phyloP scores from a whole-genome alignment of 352 stramenopile species.

The Globisporangium recalcitrans region DNA sequence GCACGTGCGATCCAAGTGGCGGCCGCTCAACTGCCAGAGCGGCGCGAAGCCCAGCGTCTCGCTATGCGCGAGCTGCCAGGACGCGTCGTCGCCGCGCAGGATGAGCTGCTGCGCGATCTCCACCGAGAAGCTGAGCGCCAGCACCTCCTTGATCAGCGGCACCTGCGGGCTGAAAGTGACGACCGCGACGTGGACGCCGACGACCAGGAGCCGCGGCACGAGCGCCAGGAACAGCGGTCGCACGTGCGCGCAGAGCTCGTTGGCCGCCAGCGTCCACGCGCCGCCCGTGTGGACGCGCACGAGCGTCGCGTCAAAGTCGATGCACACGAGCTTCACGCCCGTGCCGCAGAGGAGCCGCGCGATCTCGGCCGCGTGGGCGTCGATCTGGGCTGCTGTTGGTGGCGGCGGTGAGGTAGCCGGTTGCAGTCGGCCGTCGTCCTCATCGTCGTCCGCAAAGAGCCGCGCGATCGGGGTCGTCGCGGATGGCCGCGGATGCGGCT shows the following conservation, averaged over 20 bases:
- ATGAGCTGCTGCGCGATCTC: constrained; percentile 40
- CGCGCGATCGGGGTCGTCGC: background rate
- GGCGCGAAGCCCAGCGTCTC: constrained; percentile 48
- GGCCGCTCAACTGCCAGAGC: constrained; percentile 43
- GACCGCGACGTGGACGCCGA: constrained; percentile 51
- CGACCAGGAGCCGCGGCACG: constrained; percentile 40
- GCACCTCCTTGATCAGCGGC: constrained; percentile 53
- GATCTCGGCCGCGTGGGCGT: constrained; percentile 28
- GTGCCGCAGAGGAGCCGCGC: constrained; percentile 28
- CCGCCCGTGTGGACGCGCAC: constrained; percentile 72
- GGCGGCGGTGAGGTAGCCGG: background rate
- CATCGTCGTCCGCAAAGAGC: constrained; percentile 3
- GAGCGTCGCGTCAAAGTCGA: constrained; percentile 84
- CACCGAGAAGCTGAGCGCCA: constrained; percentile 42
- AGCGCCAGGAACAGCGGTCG: constrained; percentile 60
- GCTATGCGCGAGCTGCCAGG: constrained; percentile 47
- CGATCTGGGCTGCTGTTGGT: background rate
- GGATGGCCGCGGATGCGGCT: background rate
- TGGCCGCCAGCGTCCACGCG: constrained; percentile 37
- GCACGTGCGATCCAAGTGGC: constrained; percentile 57
- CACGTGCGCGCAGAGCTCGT: constrained; percentile 41
- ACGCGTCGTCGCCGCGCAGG: constrained; percentile 53
- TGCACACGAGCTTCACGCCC: constrained; percentile 64
- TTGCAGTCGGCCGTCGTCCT: background rate
- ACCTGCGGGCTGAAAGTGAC: constrained; percentile 81